Percentiles rank a stretch among this genome's conserved stretches.
Conservation (phyloP, 768 basidiomycete genomes). For the Astraeus odoratus region DNA sequence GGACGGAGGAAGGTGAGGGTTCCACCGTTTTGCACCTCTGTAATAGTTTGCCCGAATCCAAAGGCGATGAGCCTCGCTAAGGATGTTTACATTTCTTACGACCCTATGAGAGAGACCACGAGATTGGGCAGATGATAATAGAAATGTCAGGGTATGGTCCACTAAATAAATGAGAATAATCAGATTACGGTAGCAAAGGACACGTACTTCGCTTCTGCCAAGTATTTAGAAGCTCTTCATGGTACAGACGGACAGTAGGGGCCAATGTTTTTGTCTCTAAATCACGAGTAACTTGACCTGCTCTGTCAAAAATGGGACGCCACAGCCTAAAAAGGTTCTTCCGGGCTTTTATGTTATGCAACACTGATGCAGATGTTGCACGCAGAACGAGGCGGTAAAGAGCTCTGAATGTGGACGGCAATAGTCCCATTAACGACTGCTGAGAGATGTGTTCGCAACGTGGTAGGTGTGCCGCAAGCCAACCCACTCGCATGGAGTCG, state of each 20-base stretch:
- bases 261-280: slow-evolving; percentile 29
- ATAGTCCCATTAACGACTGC: slow-evolving; percentile 6
- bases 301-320: slow-evolving; percentile 50
- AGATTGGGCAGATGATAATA: slow-evolving; percentile 55
- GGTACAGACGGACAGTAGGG: slow-evolving; percentile 21
- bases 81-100: slow-evolving; percentile 44
- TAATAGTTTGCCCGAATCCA: slow-evolving; percentile 20
- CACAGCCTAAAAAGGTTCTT: slow-evolving; percentile 41
- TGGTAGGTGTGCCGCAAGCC: too few relatives aligned
- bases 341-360: slow-evolving; percentile 42
- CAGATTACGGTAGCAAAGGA: background rate
- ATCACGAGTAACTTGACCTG: slow-evolving; percentile 35
- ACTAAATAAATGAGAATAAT: slow-evolving; percentile 38
- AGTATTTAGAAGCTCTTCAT: slow-evolving; percentile 36
- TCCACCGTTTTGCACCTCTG: slow-evolving; percentile 29
- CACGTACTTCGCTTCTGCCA: slow-evolving; percentile 54
- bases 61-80: slow-evolving; percentile 20
- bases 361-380: slow-evolving; percentile 48
- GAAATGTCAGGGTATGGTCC: slow-evolving; percentile 56
- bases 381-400: slow-evolving; percentile 57
- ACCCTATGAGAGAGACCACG: slow-evolving; percentile 57
- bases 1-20: slow-evolving; percentile 25
- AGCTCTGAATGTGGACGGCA: slow-evolving; percentile 41
- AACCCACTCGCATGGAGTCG: too few relatives aligned
- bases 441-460: too few relatives aligned